A percentile compares a stretch with the other conserved stretches of the same genome.
phyloP scores from a whole-genome alignment of 805 yeast genomes.

The Candida multigemmis region DNA sequence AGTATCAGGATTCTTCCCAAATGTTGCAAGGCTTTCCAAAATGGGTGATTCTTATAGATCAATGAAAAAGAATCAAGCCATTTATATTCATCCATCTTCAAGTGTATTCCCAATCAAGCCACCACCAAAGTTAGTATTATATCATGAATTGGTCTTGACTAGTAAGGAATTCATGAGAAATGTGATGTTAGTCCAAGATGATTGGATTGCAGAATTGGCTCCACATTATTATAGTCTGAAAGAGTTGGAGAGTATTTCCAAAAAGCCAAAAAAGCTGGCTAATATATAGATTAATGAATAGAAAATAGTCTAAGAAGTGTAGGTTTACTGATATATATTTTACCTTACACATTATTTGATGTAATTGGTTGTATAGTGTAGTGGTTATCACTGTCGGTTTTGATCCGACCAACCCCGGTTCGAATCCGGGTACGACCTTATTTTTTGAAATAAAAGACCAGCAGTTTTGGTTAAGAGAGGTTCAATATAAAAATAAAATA shows the following conservation, averaged over 20 bases:
- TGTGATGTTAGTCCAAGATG: conserved; percentile 62
- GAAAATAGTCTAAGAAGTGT: too few relatives aligned
- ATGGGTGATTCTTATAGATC: conserved; percentile 66
- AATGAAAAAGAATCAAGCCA: conserved; percentile 59
- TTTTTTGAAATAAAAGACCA: too few relatives aligned
- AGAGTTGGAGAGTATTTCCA: conserved; percentile 18
- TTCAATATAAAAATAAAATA: too few relatives aligned
- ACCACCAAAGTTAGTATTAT: conserved; percentile 65
- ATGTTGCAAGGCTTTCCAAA: conserved; percentile 49
- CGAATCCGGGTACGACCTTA: conserved; percentile 67
- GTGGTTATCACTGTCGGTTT: conserved; percentile 79
- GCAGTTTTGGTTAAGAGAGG: too few relatives aligned
- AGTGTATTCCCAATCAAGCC: conserved; percentile 56
- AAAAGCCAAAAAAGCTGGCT: too few relatives aligned
- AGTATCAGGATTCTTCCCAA: conserved; percentile 62
- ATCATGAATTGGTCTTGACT: conserved; percentile 78
- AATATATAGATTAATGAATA: too few relatives aligned
- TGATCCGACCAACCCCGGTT: conserved; percentile 80
- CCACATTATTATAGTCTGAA: conserved; percentile 42
- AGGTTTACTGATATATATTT: too few relatives aligned
- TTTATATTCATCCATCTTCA: conserved; percentile 81
- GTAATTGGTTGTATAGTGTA: conserved; percentile 36
- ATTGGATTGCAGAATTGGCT: conserved; percentile 69
- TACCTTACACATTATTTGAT: too few relatives aligned
- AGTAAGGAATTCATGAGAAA: conserved; percentile 84